Conservation (phyloP, 108 stramenopile genomes). For the Nannochloropsis salina region DNA sequence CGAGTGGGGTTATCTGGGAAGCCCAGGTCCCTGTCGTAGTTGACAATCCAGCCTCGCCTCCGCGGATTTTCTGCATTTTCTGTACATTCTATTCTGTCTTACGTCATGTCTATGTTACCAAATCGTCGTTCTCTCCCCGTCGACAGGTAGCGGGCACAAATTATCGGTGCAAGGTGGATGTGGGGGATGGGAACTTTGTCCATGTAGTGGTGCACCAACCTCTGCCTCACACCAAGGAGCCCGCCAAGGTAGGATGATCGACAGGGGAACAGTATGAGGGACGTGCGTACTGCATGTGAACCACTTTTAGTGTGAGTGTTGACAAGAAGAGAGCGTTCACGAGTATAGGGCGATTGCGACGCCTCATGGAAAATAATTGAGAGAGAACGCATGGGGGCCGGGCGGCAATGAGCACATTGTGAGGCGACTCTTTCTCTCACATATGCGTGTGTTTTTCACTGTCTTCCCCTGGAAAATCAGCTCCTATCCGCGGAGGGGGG, state of each 20-base stretch:
- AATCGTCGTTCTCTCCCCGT: neutral
- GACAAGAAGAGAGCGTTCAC: neutral
- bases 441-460: neutral
- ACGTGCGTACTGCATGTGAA: too few relatives aligned
- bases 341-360: neutral
- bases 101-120: neutral
- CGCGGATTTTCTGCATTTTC: neutral
- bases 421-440: too few relatives aligned
- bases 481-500: neutral
- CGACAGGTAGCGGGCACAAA: neutral
- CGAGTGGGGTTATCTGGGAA: too few relatives aligned
- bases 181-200: neutral
- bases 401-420: too few relatives aligned
- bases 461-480: neutral
- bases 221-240: neutral
- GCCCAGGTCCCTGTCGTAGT: too few relatives aligned
- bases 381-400: neutral
- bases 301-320: too few relatives aligned
- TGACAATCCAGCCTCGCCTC: too few relatives aligned
- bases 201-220: constrained; percentile 14
- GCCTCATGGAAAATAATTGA: neutral
- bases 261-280: too few relatives aligned
- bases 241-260: neutral
- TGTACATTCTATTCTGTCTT: neutral
- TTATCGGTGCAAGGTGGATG: neutral